These are phyloP conservation scores for Pichia terricola DNA, from an alignment of 1,139 yeast species.

Conservation along the genomic window DNA sequence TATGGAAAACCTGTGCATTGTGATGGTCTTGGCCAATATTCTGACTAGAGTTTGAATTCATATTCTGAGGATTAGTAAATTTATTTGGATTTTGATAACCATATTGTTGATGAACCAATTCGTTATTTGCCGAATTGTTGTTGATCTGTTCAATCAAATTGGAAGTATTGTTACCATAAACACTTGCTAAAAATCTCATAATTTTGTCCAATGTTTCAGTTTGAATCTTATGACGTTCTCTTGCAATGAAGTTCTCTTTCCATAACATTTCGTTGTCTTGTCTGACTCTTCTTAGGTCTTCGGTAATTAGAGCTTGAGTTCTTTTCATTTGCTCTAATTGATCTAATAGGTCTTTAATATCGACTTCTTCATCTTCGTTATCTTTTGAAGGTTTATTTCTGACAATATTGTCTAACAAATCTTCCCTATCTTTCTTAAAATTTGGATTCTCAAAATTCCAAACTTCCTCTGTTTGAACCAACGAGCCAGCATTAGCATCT, in stretches of 20 bases:
- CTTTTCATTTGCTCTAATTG: constrained; percentile 72
- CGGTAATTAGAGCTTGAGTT: constrained; percentile 73
- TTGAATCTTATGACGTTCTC: constrained; percentile 81
- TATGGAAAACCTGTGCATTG: background rate
- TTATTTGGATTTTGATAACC: background rate
- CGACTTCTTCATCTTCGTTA: constrained; percentile 40
- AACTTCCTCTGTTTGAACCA: constrained; percentile 47
- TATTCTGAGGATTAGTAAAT: background rate
- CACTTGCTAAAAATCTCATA: constrained; percentile 73
- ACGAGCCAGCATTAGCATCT: constrained; percentile 60
- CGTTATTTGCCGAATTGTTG: constrained; percentile 1
- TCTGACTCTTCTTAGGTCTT: constrained; percentile 72
- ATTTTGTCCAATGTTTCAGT: constrained; percentile 84
- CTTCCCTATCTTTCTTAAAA: constrained; percentile 39
- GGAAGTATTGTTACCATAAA: constrained; percentile 57
- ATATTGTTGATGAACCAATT: constrained; percentile 7
- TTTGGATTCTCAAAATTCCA: constrained; percentile 83
- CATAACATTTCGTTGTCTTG: constrained; percentile 85
- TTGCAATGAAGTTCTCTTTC: constrained; percentile 75
- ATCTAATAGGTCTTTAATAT: constrained; percentile 46
- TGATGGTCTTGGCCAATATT: background rate
- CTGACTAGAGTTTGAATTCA: background rate
- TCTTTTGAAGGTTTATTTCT: constrained; percentile 33
- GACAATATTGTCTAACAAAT: constrained; percentile 64
- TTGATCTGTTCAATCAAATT: constrained; percentile 31